Percentiles rank a stretch among this genome's conserved stretches.
These are phyloP conservation scores for Kodamaea hsintzibuensis DNA, from an alignment of 805 yeast species.

Conservation along the genomic window DNA sequence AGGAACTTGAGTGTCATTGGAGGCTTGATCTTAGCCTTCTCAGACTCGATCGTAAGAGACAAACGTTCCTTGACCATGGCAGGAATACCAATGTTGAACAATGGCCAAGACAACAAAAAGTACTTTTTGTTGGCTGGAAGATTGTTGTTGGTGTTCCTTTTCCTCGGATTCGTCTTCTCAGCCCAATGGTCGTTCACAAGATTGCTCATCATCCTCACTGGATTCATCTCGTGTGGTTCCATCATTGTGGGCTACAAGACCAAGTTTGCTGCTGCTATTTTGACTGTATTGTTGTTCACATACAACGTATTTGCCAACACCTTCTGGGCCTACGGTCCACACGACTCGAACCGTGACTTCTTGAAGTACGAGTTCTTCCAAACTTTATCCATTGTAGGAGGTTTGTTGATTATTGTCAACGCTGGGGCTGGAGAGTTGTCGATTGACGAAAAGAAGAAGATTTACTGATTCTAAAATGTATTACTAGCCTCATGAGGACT, in stretches of 20 bases:
- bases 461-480: slow-evolving; percentile 45
- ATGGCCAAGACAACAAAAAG: slow-evolving; percentile 68
- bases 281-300: slow-evolving; percentile 67
- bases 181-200: slow-evolving; percentile 71
- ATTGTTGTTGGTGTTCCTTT: slow-evolving; percentile 77
- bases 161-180: slow-evolving; percentile 79
- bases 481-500: not conserved
- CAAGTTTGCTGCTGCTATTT: slow-evolving; percentile 74
- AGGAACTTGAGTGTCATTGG: slow-evolving; percentile 91
- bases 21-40: slow-evolving; percentile 81
- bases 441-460: slow-evolving; percentile 93
- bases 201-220: slow-evolving; percentile 63
- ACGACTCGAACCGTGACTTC: slow-evolving; percentile 81
- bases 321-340: slow-evolving; percentile 77
- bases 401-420: slow-evolving; percentile 83
- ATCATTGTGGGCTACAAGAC: slow-evolving; percentile 93
- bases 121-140: slow-evolving; percentile 87
- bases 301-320: slow-evolving; percentile 82
- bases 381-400: slow-evolving; percentile 92
- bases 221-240: slow-evolving; percentile 67
- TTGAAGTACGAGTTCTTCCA: slow-evolving; percentile 93
- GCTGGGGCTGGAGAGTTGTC: slow-evolving; percentile 97
- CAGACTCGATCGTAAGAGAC: slow-evolving; percentile 82
- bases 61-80: slow-evolving; percentile 67
- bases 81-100: slow-evolving; percentile 71